A percentile compares a stretch with the other conserved stretches of the same genome.
phyloP scores from a whole-genome alignment of 371 early-diverging fungal genomes.

The Zancudomyces culisetae region DNA sequence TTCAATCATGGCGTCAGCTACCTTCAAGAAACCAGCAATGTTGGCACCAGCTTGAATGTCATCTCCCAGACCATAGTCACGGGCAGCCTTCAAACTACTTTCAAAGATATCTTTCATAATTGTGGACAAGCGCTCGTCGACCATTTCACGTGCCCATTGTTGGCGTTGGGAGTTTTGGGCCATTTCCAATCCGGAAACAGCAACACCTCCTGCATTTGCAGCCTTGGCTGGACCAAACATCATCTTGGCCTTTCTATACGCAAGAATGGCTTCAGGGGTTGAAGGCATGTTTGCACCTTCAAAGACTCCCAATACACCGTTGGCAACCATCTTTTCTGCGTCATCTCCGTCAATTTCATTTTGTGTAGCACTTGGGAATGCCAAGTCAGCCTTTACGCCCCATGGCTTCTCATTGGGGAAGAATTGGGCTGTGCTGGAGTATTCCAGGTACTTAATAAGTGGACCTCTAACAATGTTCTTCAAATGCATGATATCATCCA shows the following conservation, averaged over 20 bases:
- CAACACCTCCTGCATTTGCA: constrained; percentile 28
- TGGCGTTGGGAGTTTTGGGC: constrained; percentile 28
- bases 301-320: constrained; percentile 25
- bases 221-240: constrained; percentile 29
- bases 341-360: constrained; percentile 27
- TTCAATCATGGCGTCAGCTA: constrained; percentile 26
- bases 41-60: constrained; percentile 29
- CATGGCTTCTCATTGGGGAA: constrained; percentile 24
- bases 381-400: constrained; percentile 24
- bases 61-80: constrained; percentile 20
- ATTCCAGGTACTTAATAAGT: constrained; percentile 21
- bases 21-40: constrained; percentile 30
- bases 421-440: constrained; percentile 23
- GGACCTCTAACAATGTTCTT: constrained; percentile 24
- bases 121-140: constrained; percentile 18
- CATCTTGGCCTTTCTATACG: constrained; percentile 19
- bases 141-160: constrained; percentile 27
- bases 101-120: constrained; percentile 29
- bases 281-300: constrained; percentile 31
- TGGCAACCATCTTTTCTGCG: constrained; percentile 22
- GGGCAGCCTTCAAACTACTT: constrained; percentile 22
- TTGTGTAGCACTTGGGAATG: constrained; percentile 28
- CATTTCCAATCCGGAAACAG: constrained; percentile 30
- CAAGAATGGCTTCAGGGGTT: constrained; percentile 24
- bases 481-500: constrained; percentile 23